These are phyloP conservation scores for Aquanectria penicillioides DNA, from an alignment of 2,329 filamentous ascomycete genomes.

Conservation along the genomic window DNA sequence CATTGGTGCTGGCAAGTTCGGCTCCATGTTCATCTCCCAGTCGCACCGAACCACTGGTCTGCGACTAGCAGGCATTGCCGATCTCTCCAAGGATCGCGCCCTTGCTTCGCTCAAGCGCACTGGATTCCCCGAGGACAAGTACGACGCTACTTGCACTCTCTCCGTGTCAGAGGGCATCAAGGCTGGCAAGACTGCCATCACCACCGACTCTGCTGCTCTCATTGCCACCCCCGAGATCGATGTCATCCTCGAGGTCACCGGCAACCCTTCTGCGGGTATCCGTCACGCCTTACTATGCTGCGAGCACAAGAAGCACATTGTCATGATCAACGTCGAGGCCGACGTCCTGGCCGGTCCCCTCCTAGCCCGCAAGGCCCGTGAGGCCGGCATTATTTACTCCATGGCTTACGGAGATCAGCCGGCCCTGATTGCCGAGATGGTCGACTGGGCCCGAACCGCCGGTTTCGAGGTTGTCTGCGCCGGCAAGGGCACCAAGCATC, in stretches of 20 bases:
- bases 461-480: constrained; percentile 57
- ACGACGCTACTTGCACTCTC: constrained; percentile 46
- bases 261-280: constrained; percentile 54
- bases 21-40: constrained; percentile 59
- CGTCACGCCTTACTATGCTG: constrained; percentile 55
- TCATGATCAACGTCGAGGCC: constrained; percentile 59
- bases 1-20: constrained; percentile 58
- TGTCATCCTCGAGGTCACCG: constrained; percentile 56
- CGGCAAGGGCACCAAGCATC: constrained; percentile 57
- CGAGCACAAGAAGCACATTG: constrained; percentile 59
- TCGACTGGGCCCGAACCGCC: constrained; percentile 48
- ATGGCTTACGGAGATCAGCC: constrained; percentile 59
- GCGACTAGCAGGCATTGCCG: constrained; percentile 54
- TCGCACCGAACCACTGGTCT: constrained; percentile 54
- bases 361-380: constrained; percentile 51
- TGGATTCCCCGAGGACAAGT: constrained; percentile 51
- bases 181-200: constrained; percentile 53
- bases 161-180: constrained; percentile 52
- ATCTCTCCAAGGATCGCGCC: constrained; percentile 53
- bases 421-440: constrained; percentile 48
- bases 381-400: constrained; percentile 57
- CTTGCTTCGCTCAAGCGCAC: constrained; percentile 52
- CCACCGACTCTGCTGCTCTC: constrained; percentile 52
- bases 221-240: constrained; percentile 55
- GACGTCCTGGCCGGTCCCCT: constrained; percentile 55